Evolutionary conservation across 2,329 filamentous ascomycete species (phyloP), one percentile per base, ranked within the genome.

Genomic region (Stagonosporopsis rhizophila): DNA sequence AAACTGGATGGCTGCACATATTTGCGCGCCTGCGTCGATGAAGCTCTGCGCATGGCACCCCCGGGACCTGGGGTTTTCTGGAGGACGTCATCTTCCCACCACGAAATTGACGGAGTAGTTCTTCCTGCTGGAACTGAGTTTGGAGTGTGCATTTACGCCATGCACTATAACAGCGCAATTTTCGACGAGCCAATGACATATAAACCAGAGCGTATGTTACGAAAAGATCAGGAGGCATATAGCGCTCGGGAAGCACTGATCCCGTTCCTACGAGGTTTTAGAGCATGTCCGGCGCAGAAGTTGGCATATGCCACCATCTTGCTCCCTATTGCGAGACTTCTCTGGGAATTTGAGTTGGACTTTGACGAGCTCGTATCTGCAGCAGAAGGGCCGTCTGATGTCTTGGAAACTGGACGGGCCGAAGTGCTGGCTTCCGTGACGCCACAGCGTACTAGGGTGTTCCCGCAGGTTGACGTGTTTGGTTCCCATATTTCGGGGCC

Each of bases 1-100:
- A 58, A 56, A 23, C 34, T 63, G 15, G 22, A 30, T 12, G 20
- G 34, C 14, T 61, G 55, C 46, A 56, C 40, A 17, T 65, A 61
- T 44, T 47, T 63, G 3, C 32, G 50, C 12, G 62, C 62, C 15
- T 52, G 51, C n/a, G 61, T 65, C 17, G 58, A 65, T 23, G 62
- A 65, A 37, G 40, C 52, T 14, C 30, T 65, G 52, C 62, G 60
- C 6, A 45, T 65, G 52, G 40, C 40, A 44, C 49, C 39, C 20
- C 37, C 37, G 11, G 37, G 37, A 20, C 37, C 37, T 20, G 37
- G 37, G 17, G 37, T 39, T 39, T 39, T 39, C 37, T 39, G 37
- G 37, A 39, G 37, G 22, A 39, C 37, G 6, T 39, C 37, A 20
- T 39, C 37, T 39, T 39, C 37, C 3, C 37, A 22, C 19, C 8